Percentiles rank a stretch among this genome's conserved stretches.
phyloP scores from a whole-genome alignment of 129 eudicot genomes.

The Flaveria sonorensis region DNA sequence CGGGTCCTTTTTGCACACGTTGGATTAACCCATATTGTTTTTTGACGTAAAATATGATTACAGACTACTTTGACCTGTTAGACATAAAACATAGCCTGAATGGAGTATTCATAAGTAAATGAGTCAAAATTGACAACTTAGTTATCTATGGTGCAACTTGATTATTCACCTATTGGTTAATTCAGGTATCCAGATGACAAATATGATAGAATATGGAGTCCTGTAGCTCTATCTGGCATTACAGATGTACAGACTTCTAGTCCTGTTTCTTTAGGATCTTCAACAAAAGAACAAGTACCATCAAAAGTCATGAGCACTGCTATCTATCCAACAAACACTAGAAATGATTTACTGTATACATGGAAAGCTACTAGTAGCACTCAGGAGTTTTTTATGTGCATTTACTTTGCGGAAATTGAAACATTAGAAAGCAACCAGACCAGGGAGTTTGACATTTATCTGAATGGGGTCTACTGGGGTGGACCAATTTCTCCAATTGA shows the following conservation, averaged over 20 bases:
- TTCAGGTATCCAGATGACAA: constrained; percentile 49
- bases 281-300: constrained; percentile 25
- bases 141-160: neutral
- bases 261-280: neutral
- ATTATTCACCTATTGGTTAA: constrained; percentile 10
- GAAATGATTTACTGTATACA: constrained; percentile 1
- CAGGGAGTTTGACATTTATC: constrained; percentile 43
- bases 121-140: too few relatives aligned
- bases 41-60: too few relatives aligned
- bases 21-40: too few relatives aligned
- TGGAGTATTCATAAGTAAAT: too few relatives aligned
- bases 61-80: too few relatives aligned
- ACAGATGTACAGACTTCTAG: constrained; percentile 16
- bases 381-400: constrained; percentile 25
- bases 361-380: constrained; percentile 12
- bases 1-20: too few relatives aligned
- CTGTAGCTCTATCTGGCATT: neutral
- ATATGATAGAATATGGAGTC: constrained; percentile 47
- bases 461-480: constrained; percentile 15
- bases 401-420: constrained; percentile 48
- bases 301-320: constrained; percentile 21
- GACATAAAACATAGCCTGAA: too few relatives aligned
- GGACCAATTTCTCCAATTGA: constrained; percentile 21
- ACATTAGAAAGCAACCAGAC: constrained; percentile 21
- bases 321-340: neutral